A percentile compares a stretch with the other conserved stretches of the same genome.
These are phyloP conservation scores for Aegilops sharonensis DNA, from an alignment of 176 grass and related monocot species.

Conservation along the genomic window DNA sequence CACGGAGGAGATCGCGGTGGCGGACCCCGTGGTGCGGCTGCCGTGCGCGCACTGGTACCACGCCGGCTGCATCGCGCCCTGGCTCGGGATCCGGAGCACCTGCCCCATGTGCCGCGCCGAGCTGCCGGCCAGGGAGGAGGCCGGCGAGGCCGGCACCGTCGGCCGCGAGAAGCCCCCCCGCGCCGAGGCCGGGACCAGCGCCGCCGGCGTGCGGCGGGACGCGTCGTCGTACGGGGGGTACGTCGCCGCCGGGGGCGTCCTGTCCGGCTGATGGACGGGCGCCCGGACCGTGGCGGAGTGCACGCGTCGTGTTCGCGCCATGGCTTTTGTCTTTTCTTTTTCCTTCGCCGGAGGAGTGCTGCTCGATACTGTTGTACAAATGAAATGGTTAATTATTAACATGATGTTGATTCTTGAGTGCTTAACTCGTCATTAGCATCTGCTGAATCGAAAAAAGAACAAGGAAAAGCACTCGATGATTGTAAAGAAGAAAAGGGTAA, in stretches of 20 bases:
- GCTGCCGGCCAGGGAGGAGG: slow-evolving; percentile 28
- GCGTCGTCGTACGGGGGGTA: slow-evolving; percentile 20
- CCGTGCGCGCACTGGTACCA: slow-evolving; percentile 61
- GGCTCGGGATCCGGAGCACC: slow-evolving; percentile 47
- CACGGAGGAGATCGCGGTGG: slow-evolving; percentile 42
- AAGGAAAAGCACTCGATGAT: neutral
- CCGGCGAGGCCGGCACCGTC: neutral
- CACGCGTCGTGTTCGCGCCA: neutral
- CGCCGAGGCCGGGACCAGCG: neutral
- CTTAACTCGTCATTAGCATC: neutral
- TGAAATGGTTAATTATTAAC: neutral
- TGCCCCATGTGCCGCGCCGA: slow-evolving; percentile 57
- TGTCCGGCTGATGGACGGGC: slow-evolving; percentile 29
- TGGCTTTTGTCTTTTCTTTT: neutral
- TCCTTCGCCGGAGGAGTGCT: neutral
- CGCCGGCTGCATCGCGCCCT: slow-evolving; percentile 44
- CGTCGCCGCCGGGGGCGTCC: slow-evolving; percentile 19
- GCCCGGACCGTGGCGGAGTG: neutral
- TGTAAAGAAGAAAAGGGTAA: neutral
- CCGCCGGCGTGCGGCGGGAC: neutral
- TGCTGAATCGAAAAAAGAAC: neutral
- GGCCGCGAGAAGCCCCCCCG: neutral
- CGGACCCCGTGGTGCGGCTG: slow-evolving; percentile 35
- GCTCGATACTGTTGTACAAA: neutral
- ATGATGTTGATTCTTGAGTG: neutral